These are phyloP conservation scores for Pistacia vera DNA, from an alignment of 345 rosid genomes.

Conservation along the genomic window DNA sequence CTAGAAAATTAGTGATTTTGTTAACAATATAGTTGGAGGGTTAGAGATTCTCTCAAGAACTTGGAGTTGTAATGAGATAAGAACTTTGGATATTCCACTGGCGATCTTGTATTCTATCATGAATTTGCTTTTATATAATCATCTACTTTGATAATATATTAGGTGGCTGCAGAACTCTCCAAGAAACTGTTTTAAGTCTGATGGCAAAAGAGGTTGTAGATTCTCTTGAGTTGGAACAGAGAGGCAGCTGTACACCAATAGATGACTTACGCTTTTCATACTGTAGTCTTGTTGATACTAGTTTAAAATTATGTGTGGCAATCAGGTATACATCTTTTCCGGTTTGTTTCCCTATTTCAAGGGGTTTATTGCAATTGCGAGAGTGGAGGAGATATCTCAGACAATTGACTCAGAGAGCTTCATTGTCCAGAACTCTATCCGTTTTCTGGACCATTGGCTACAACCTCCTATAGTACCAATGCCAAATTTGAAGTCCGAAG, in stretches of 20 bases:
- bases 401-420: slow-evolving; percentile 82
- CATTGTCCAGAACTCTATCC: slow-evolving; percentile 78
- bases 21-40: too few relatives aligned
- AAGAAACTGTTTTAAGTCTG: background rate
- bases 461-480: slow-evolving; percentile 77
- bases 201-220: background rate
- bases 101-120: background rate
- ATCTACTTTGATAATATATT: background rate
- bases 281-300: background rate
- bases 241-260: background rate
- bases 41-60: background rate
- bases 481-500: slow-evolving; percentile 91
- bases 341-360: slow-evolving; percentile 82
- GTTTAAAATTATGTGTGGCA: background rate
- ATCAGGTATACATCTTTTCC: slow-evolving; percentile 77
- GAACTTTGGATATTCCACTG: background rate
- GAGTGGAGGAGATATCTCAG: slow-evolving; percentile 93
- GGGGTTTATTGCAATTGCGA: slow-evolving; percentile 60
- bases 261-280: background rate
- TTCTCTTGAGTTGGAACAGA: background rate
- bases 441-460: slow-evolving; percentile 77
- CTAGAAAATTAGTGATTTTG: too few relatives aligned
- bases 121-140: background rate
- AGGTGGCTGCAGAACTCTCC: background rate
- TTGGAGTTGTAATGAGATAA: background rate